Percentiles rank a stretch among this genome's conserved stretches.
phyloP scores from a whole-genome alignment of 2,329 filamentous ascomycete species.

The Alternaria metachromatica region DNA sequence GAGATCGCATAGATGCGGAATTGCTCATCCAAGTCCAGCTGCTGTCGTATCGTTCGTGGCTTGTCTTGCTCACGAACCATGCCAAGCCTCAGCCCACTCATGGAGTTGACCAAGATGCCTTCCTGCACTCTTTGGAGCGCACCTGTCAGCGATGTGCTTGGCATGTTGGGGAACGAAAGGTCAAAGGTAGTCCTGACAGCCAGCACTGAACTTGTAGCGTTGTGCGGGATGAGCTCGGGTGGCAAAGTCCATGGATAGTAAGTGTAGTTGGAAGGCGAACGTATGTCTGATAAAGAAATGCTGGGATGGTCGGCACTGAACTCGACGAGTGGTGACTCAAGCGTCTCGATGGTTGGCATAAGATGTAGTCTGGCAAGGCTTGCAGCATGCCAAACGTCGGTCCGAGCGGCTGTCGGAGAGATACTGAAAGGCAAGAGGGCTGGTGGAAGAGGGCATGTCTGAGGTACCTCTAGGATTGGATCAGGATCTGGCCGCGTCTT shows the following conservation, averaged over 20 bases:
- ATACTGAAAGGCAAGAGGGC: slow-evolving; percentile 69
- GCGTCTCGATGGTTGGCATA: slow-evolving; percentile 65
- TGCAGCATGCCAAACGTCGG: slow-evolving; percentile 87
- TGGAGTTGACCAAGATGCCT: slow-evolving; percentile 66
- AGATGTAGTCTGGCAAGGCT: slow-evolving; percentile 82
- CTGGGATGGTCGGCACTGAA: slow-evolving; percentile 62
- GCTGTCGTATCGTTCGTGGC: slow-evolving; percentile 46
- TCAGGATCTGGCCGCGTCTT: background rate
- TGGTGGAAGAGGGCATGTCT: slow-evolving; percentile 72
- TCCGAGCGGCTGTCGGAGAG: slow-evolving; percentile 78
- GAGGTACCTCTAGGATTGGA: slow-evolving; percentile 40
- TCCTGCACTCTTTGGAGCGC: slow-evolving; percentile 64
- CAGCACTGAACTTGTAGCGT: slow-evolving; percentile 79
- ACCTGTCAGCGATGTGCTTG: slow-evolving; percentile 56
- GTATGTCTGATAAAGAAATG: slow-evolving; percentile 61
- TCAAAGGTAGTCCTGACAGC: slow-evolving; percentile 74
- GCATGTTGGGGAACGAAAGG: slow-evolving; percentile 67
- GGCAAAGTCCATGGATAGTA: slow-evolving; percentile 95
- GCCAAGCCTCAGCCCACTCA: slow-evolving; percentile 67
- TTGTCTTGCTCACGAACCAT: slow-evolving; percentile 68
- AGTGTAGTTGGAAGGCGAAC: slow-evolving; percentile 76
- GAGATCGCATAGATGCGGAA: slow-evolving; percentile 83
- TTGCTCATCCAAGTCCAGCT: slow-evolving; percentile 44
- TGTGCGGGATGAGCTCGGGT: slow-evolving; percentile 71
- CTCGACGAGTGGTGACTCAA: slow-evolving; percentile 63